phyloP scores from a whole-genome alignment of 148 eudicot genomes.

The Spergularia bocconei region DNA sequence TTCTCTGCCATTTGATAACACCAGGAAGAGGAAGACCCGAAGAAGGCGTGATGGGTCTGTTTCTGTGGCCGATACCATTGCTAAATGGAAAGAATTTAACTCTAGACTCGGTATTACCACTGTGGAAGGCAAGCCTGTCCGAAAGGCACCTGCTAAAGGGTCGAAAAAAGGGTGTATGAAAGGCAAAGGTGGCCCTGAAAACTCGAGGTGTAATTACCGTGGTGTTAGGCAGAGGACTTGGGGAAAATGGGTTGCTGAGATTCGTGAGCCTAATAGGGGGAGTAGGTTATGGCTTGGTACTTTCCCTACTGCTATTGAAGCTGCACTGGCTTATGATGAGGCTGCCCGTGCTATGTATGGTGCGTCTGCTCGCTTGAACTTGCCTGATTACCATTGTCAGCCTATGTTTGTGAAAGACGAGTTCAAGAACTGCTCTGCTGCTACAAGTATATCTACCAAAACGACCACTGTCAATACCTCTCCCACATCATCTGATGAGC shows the following conservation, averaged over 20 bases:
- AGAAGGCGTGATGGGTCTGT: conserved; percentile 39
- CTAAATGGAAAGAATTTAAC: conserved; percentile 73
- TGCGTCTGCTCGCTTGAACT: conserved; percentile 65
- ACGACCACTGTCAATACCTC: conserved; percentile 29
- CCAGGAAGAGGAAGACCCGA: conserved; percentile 58
- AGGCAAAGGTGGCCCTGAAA: conserved; percentile 94
- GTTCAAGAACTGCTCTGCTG: conserved; percentile 18
- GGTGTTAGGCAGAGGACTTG: conserved; percentile 90
- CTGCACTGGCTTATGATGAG: conserved; percentile 88
- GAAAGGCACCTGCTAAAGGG: conserved; percentile 78
- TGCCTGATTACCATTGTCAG: conserved; percentile 31
- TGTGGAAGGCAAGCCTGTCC: conserved; percentile 28
- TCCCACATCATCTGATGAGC: conserved; percentile 24
- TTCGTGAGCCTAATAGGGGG: conserved; percentile 74
- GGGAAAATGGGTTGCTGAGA: conserved; percentile 98
- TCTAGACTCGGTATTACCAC: conserved; percentile 25
- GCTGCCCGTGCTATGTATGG: conserved; percentile 89
- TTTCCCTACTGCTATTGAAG: conserved; percentile 63
- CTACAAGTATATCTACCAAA: conserved; percentile 8
- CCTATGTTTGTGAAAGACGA: conserved; percentile 12
- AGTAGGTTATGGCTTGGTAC: conserved; percentile 89
- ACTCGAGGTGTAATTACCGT: conserved; percentile 48
- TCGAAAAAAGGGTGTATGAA: conserved; percentile 95
- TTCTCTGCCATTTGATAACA: conserved; percentile 30
- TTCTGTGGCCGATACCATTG: conserved; percentile 52